A percentile compares a stretch with the other conserved stretches of the same genome.
These are phyloP conservation scores for Fusarium algeriense DNA, from an alignment of 2,329 filamentous ascomycete genomes.

Conservation along the genomic window DNA sequence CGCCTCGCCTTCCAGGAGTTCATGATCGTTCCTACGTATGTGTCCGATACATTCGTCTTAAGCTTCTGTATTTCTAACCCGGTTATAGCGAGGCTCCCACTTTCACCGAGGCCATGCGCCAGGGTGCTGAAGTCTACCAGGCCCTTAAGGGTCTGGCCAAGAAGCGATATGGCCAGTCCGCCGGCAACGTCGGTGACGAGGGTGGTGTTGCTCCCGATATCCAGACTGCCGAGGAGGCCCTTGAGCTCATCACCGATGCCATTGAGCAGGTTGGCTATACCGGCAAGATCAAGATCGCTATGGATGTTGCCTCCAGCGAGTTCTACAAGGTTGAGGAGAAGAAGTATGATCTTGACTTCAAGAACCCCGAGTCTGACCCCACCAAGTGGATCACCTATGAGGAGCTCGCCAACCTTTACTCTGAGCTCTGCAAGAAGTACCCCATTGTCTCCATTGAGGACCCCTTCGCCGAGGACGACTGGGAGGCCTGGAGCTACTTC, in stretches of 20 bases:
- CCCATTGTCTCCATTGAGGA: conserved; percentile 99
- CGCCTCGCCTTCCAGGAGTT: conserved; percentile 96
- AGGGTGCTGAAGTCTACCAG: conserved; percentile 98
- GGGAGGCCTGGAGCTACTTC: conserved; percentile 99
- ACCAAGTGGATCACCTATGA: conserved; percentile 99
- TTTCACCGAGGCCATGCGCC: conserved; percentile 96
- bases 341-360: conserved; percentile 99
- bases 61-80: conserved; percentile 16
- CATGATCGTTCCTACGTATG: conserved; percentile 89
- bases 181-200: conserved; percentile 99
- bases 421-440: conserved; percentile 90
- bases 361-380: conserved; percentile 97
- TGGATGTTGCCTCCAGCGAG: conserved; percentile 99
- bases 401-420: conserved; percentile 93
- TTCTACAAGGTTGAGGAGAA: conserved; percentile 98
- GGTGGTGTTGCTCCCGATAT: conserved; percentile 99
- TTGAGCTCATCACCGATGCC: conserved; percentile 93
- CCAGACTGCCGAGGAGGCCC: conserved; percentile 94
- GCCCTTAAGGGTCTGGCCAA: conserved; percentile 96
- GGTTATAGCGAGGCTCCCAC: conserved; percentile 77
- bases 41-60: conserved; percentile 27
- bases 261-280: conserved; percentile 97
- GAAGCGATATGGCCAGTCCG: conserved; percentile 99
- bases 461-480: conserved; percentile 99
- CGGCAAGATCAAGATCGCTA: conserved; percentile 96